phyloP scores from a whole-genome alignment of 768 basidiomycete genomes.

The Mycena albidolilacea region DNA sequence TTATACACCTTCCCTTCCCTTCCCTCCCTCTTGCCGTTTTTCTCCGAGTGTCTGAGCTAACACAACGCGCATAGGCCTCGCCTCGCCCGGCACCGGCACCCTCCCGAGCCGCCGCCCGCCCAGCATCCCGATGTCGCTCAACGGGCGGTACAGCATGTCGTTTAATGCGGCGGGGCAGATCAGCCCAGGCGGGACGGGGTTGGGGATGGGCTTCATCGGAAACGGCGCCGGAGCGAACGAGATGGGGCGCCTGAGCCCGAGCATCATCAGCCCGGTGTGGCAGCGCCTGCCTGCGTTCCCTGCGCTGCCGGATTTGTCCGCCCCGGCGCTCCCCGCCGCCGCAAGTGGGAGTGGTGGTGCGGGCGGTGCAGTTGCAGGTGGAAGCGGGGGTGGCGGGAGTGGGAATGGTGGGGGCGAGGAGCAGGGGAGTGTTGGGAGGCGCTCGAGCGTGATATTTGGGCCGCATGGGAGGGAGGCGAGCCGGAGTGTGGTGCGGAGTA shows the following conservation, averaged over 20 bases:
- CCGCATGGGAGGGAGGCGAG: conserved; percentile 49
- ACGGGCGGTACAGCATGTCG: conserved; percentile 34
- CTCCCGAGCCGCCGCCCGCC: conserved; percentile 30
- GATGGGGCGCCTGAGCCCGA: conserved; percentile 35
- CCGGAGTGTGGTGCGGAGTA: conserved; percentile 60
- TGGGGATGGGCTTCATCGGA: not conserved
- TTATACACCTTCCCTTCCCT: not conserved
- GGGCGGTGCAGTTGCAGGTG: not conserved
- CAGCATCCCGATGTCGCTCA: conserved; percentile 25
- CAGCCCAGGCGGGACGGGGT: not conserved
- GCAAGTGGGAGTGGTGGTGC: no score
- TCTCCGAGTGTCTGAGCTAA: no score
- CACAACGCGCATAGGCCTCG: no score
- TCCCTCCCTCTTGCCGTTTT: no score
- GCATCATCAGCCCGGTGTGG: conserved; percentile 27
- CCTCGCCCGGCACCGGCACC: conserved; percentile 11
- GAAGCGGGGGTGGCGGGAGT: conserved; percentile 4
- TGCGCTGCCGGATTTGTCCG: conserved; percentile 4
- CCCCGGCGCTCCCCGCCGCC: no score
- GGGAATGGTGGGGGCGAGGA: conserved; percentile 33
- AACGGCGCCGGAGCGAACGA: not conserved
- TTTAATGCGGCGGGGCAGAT: conserved; percentile 22
- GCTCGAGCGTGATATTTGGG: conserved; percentile 40
- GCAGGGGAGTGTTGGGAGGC: conserved; percentile 30
- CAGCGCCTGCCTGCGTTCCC: conserved; percentile 36